phyloP scores from a whole-genome alignment of 2,329 filamentous ascomycete species.

The Calonectria henricotiae region DNA sequence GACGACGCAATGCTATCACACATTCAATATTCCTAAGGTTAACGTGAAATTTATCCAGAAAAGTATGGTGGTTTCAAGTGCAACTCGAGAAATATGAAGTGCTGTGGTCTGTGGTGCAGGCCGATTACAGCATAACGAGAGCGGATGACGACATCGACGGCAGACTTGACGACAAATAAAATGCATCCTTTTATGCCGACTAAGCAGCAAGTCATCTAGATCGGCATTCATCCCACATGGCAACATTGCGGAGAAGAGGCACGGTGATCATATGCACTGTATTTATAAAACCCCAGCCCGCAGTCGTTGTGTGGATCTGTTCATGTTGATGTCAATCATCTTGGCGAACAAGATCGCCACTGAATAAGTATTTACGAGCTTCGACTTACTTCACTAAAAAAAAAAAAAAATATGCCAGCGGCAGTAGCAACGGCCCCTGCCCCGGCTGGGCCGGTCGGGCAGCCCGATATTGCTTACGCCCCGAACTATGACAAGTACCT shows the following conservation, averaged over 20 bases:
- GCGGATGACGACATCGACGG: constrained; percentile 40
- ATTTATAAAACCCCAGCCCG: constrained; percentile 5
- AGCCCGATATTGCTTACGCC: constrained; percentile 74
- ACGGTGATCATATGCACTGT: constrained; percentile 8
- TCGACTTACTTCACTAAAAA: neutral
- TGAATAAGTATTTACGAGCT: neutral
- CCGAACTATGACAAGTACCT: constrained; percentile 71
- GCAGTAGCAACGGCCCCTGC: constrained; percentile 34
- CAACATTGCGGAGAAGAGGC: constrained; percentile 37
- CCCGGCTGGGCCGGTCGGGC: constrained; percentile 59
- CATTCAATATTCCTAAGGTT: neutral
- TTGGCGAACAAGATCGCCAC: neutral
- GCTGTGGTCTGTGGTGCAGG: neutral
- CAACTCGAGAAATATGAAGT: no score
- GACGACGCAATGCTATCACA: no score
- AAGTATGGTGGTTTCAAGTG: neutral
- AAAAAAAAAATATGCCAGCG: constrained; percentile 25
- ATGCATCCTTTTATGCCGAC: constrained; percentile 16
- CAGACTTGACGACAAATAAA: constrained; percentile 24
- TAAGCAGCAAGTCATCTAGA: constrained; percentile 17
- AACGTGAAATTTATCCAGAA: neutral
- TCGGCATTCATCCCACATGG: constrained; percentile 34
- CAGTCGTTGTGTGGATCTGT: neutral
- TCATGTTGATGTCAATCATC: neutral
- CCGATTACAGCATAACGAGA: constrained; percentile 29